Percentiles rank a stretch among this genome's conserved stretches.
These are phyloP conservation scores for Thalassiosira mediterranea DNA, from an alignment of 352 stramenopile genomes.

Conservation along the genomic window DNA sequence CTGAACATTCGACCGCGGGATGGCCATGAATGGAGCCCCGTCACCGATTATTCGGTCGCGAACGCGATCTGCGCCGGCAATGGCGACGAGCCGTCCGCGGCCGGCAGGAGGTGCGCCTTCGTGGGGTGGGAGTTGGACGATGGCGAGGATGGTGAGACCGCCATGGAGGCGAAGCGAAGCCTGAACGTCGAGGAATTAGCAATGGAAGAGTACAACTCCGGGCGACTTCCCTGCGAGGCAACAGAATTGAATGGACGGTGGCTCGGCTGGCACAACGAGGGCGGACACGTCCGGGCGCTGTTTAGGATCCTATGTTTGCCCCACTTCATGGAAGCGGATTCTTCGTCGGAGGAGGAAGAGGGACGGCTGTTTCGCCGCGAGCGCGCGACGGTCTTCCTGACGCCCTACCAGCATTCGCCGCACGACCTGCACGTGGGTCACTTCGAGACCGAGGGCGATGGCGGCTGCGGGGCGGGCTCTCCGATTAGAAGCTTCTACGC, in stretches of 20 bases:
- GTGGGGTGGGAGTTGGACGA: slow-evolving; percentile 70
- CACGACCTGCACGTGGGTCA: slow-evolving; percentile 78
- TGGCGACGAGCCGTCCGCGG: slow-evolving; percentile 17
- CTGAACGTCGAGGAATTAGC: slow-evolving; percentile 82
- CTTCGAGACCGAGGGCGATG: slow-evolving; percentile 1
- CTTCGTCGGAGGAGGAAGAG: too few species aligned
- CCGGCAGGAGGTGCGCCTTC: slow-evolving; percentile 69
- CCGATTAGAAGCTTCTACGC: slow-evolving; percentile 62
- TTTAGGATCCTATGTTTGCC: slow-evolving; percentile 74
- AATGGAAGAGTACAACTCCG: slow-evolving; percentile 72
- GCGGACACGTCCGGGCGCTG: slow-evolving; percentile 63
- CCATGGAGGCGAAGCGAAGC: slow-evolving; percentile 24
- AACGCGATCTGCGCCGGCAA: slow-evolving; percentile 65
- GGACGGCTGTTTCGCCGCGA: slow-evolving; percentile 15
- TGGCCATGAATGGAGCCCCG: slow-evolving; percentile 75
- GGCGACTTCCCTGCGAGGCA: slow-evolving; percentile 47
- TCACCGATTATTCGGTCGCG: slow-evolving; percentile 68
- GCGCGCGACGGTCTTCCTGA: slow-evolving; percentile 64
- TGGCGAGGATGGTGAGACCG: slow-evolving; percentile 16
- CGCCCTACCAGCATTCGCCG: slow-evolving; percentile 73
- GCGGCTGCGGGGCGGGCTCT: neutral
- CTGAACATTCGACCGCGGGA: slow-evolving; percentile 65
- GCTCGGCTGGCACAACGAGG: slow-evolving; percentile 78
- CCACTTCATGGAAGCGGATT: slow-evolving; percentile 17
- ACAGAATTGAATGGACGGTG: slow-evolving; percentile 54